These are phyloP conservation scores for Phanerodontia chrysosporium DNA, from an alignment of 768 basidiomycete species.

Conservation along the genomic window DNA sequence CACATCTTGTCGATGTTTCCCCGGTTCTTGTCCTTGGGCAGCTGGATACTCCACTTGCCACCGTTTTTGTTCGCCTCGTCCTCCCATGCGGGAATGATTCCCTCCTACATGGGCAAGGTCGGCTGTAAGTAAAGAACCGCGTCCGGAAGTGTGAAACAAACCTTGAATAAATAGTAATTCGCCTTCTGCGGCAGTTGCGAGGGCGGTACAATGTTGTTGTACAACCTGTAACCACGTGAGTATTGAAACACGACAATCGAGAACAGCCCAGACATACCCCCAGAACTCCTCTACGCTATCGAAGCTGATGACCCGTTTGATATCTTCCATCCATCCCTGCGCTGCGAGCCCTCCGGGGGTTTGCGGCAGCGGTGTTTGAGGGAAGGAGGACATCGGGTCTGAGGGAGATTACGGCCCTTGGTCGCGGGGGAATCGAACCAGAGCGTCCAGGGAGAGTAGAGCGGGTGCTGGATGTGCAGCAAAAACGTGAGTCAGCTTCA, in stretches of 20 bases:
- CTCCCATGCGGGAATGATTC: constrained; percentile 97
- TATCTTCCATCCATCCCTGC: constrained; percentile 98
- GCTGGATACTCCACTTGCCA: constrained; percentile 98
- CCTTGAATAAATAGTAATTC: constrained; percentile 99
- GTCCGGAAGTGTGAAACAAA: constrained; percentile 28
- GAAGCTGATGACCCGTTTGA: constrained; percentile 93
- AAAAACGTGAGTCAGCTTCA: not conserved
- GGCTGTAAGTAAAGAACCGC: not conserved
- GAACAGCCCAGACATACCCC: constrained; percentile 59
- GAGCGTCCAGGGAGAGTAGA: constrained; percentile 93
- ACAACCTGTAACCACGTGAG: constrained; percentile 52
- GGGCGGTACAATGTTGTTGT: constrained; percentile 97
- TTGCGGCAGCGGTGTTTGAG: constrained; percentile 67
- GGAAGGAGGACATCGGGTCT: constrained; percentile 78
- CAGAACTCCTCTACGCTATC: constrained; percentile 99
- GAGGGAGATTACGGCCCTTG: constrained; percentile 84
- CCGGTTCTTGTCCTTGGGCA: constrained; percentile 93
- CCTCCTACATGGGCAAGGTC: constrained; percentile 51
- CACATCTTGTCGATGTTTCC: constrained; percentile 88
- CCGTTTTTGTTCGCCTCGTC: constrained; percentile 95
- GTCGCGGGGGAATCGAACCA: constrained; percentile 97
- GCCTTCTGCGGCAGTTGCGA: constrained; percentile 91
- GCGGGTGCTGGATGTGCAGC: constrained; percentile 63
- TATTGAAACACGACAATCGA: not conserved
- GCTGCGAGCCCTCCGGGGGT: constrained; percentile 75